A percentile compares a stretch with the other conserved stretches of the same genome.
These are phyloP conservation scores for Forsythia suspensa DNA, from an alignment of 257 asterid genomes.

Conservation along the genomic window DNA sequence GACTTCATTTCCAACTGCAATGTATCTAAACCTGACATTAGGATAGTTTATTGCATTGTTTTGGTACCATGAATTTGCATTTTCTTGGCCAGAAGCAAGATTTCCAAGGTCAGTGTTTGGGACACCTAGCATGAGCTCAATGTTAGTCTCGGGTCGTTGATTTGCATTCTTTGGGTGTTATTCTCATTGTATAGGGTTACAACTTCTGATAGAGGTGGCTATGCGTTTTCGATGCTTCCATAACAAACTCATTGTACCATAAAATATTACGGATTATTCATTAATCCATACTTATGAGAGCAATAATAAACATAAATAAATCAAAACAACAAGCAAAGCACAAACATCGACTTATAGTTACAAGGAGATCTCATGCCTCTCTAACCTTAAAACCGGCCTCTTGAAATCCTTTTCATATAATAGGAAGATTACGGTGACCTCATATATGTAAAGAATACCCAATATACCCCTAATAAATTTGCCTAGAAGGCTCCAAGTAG, in stretches of 20 bases:
- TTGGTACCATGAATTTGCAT: constrained; percentile 58
- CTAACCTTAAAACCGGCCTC: too few species aligned
- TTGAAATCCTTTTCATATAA: too few species aligned
- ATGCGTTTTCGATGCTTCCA: constrained; percentile 28
- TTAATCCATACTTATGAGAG: neutral
- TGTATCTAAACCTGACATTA: constrained; percentile 42
- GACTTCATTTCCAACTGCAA: constrained; percentile 61
- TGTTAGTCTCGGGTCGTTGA: constrained; percentile 43
- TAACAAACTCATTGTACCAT: constrained; percentile 32
- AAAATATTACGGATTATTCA: neutral
- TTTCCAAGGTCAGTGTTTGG: constrained; percentile 34
- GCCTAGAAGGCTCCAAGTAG: too few species aligned
- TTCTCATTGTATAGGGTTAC: constrained; percentile 31
- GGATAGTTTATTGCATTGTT: constrained; percentile 46
- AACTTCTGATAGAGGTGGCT: constrained; percentile 32
- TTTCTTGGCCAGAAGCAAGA: constrained; percentile 43
- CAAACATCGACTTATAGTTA: too few species aligned
- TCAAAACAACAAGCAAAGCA: too few species aligned
- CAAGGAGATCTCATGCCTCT: too few species aligned
- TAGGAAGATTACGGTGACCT: too few species aligned
- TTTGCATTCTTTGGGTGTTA: constrained; percentile 33
- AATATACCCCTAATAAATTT: too few species aligned
- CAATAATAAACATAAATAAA: too few species aligned
- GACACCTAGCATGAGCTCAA: constrained; percentile 34
- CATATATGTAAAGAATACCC: too few species aligned